Evolutionary conservation across 2,329 filamentous ascomycete genomes (phyloP).

Genomic region (Fusarium sp.): DNA sequence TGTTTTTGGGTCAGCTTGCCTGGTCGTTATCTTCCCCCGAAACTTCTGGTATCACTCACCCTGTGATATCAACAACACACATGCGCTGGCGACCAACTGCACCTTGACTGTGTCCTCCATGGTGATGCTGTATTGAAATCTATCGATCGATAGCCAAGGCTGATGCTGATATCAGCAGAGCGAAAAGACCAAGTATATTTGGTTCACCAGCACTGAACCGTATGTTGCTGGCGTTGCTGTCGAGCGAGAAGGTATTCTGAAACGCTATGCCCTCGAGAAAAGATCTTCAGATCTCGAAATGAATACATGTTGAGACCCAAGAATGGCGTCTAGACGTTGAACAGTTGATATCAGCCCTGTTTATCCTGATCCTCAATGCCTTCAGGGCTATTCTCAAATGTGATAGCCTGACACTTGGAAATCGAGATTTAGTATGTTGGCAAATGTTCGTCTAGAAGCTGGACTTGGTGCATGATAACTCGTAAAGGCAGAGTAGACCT

Average conservation of each 20-base stretch:
- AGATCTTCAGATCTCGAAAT: not conserved
- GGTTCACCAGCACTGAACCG: not conserved
- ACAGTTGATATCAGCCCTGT: not conserved
- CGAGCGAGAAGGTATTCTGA: conserved; percentile 6
- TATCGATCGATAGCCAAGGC: not conserved
- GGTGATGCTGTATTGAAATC: not conserved
- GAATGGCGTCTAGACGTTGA: not conserved
- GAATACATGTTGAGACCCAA: too few relatives aligned
- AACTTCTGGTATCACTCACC: not conserved
- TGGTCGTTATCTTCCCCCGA: too few relatives aligned
- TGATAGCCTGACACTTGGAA: not conserved
- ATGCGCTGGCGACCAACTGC: not conserved
- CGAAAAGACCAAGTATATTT: not conserved
- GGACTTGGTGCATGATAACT: not conserved
- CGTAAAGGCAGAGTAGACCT: too few relatives aligned
- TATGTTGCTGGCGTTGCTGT: not conserved
- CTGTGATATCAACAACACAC: not conserved
- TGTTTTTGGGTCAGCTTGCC: not conserved
- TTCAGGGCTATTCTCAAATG: too few relatives aligned
- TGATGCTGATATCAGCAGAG: not conserved
- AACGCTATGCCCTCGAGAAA: not conserved
- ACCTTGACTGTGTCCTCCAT: not conserved
- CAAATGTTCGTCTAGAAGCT: not conserved
- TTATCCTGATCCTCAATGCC: not conserved
- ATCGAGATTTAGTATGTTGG: not conserved